These are phyloP conservation scores for Fereydounia khargensis DNA, from an alignment of 1,284 basidiomycete genomes.

Conservation along the genomic window DNA sequence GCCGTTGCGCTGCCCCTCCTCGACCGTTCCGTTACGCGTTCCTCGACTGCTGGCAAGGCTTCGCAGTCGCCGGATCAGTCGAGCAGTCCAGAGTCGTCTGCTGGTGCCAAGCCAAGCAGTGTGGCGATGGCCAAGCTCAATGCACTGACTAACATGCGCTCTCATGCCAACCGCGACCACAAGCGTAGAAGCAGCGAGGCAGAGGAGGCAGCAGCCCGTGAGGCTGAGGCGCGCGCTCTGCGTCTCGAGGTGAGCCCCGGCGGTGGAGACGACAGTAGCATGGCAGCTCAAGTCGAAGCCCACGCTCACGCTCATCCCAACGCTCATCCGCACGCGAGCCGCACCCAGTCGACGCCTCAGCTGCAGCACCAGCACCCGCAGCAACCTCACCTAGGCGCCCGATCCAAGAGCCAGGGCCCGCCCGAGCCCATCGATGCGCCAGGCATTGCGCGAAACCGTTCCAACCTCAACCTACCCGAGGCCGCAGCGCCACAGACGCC, in stretches of 20 bases:
- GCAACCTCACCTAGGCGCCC: conserved; percentile 17
- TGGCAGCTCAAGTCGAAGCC: too few relatives aligned
- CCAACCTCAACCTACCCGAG: conserved; percentile 29
- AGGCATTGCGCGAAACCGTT: conserved; percentile 21
- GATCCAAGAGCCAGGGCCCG: conserved; percentile 33
- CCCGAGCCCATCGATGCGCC: conserved; percentile 11
- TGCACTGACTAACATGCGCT: conserved; percentile 23
- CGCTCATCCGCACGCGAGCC: too few relatives aligned
- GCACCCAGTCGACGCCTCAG: background rate
- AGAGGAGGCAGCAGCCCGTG: conserved; percentile 4
- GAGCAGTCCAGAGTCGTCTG: conserved; percentile 17
- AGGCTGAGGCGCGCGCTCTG: conserved; percentile 25
- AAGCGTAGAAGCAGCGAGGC: conserved; percentile 1
- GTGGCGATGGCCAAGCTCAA: conserved; percentile 30
- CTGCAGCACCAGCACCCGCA: conserved; percentile 8
- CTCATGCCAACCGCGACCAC: conserved; percentile 23
- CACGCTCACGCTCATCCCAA: too few relatives aligned
- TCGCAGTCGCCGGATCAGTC: background rate
- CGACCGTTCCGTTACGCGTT: conserved; percentile 60
- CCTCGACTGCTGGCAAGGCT: conserved; percentile 56
- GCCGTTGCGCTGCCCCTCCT: conserved; percentile 63
- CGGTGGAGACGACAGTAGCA: conserved; percentile 17
- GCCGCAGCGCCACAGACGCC: conserved; percentile 72
- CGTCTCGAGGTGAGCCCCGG: conserved; percentile 35
- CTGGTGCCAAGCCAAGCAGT: conserved; percentile 22